Evolutionary conservation across 2,329 filamentous ascomycete genomes (phyloP).

Genomic region (Beauveria sp.): DNA sequence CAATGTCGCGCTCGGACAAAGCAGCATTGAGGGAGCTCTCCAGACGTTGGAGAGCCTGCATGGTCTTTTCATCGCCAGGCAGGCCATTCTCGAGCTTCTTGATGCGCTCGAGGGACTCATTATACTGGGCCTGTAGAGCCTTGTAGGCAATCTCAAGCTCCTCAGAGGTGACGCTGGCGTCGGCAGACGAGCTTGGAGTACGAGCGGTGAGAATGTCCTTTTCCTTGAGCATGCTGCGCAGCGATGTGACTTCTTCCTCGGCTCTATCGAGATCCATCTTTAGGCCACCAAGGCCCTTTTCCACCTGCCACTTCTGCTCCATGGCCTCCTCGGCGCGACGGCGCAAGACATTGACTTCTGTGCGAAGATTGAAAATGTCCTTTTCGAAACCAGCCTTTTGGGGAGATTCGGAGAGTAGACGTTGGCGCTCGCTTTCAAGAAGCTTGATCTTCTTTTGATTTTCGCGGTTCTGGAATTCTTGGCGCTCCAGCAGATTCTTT

Average conservation of each 20-base stretch:
- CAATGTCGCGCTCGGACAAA: constrained; percentile 65
- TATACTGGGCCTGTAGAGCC: constrained; percentile 66
- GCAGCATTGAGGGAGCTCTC: constrained; percentile 62
- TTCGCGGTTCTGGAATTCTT: constrained; percentile 76
- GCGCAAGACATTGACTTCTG: constrained; percentile 77
- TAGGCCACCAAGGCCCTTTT: constrained; percentile 78
- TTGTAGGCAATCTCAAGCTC: constrained; percentile 67
- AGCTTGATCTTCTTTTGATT: constrained; percentile 72
- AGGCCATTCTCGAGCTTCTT: constrained; percentile 51
- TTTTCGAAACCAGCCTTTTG: constrained; percentile 73
- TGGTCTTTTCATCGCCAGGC: constrained; percentile 49
- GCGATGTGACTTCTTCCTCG: constrained; percentile 82
- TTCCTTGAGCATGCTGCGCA: constrained; percentile 70
- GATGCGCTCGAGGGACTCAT: constrained; percentile 58
- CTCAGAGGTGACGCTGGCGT: constrained; percentile 49
- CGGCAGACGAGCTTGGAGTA: constrained; percentile 20
- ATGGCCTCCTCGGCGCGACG: constrained; percentile 87
- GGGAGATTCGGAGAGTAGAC: constrained; percentile 60
- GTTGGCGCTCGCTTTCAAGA: constrained; percentile 71
- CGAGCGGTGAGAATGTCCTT: constrained; percentile 70
- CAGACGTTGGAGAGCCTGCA: constrained; percentile 55
- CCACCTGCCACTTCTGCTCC: constrained; percentile 92
- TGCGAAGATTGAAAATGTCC: constrained; percentile 71
- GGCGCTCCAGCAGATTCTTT: constrained; percentile 75
- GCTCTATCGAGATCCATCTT: constrained; percentile 97